These are phyloP conservation scores for Nakazawaea sp. DNA, from an alignment of 805 yeast species.

Conservation along the genomic window DNA sequence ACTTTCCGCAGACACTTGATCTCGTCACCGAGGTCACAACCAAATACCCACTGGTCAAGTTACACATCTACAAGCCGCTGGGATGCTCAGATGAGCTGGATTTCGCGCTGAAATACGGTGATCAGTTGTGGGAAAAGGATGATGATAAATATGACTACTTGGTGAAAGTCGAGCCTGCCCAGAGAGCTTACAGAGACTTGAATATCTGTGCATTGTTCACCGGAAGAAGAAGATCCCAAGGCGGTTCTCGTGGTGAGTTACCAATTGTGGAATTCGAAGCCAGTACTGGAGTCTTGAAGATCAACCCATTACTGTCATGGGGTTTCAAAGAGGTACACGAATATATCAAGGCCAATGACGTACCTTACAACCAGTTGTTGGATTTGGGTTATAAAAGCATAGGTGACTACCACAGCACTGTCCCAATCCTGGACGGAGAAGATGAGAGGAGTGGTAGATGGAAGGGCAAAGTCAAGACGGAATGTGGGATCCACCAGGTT, in stretches of 20 bases:
- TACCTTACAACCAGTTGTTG: conserved; percentile 80
- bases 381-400: conserved; percentile 86
- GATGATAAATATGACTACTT: conserved; percentile 77
- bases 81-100: conserved; percentile 51
- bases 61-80: conserved; percentile 65
- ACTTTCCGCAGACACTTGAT: conserved; percentile 88
- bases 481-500: conserved; percentile 90
- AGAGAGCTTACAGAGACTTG: conserved; percentile 71
- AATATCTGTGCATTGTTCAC: conserved; percentile 82
- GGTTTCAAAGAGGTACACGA: conserved; percentile 60
- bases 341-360: conserved; percentile 63
- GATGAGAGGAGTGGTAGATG: conserved; percentile 97
- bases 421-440: conserved; percentile 83
- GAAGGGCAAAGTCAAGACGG: conserved; percentile 89
- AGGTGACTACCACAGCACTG: conserved; percentile 94
- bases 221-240: conserved; percentile 87
- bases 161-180: conserved; percentile 90
- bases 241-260: conserved; percentile 69
- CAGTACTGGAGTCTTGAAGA: conserved; percentile 65
- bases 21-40: conserved; percentile 52
- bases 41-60: conserved; percentile 45
- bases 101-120: conserved; percentile 65
- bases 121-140: conserved; percentile 73
- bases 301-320: conserved; percentile 88
- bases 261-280: conserved; percentile 74